Conservation (phyloP, 2,329 filamentous ascomycete genomes). For the Aspergillus pseudonomiae region DNA sequence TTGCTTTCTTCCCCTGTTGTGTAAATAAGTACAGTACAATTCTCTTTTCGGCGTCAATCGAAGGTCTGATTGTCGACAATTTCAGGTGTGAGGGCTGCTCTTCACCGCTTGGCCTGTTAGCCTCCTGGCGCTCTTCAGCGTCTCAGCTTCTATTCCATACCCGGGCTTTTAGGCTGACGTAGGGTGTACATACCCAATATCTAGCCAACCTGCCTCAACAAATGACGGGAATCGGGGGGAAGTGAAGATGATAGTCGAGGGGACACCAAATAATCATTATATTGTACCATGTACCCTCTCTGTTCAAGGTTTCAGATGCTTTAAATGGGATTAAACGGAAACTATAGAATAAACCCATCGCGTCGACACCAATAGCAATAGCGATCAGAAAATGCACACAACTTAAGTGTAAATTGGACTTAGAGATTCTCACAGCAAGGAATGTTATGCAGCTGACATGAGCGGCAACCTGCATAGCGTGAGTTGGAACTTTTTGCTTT, state of each 20-base stretch:
- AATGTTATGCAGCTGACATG: not conserved
- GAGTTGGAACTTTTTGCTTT: not conserved
- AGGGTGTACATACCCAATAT: not conserved
- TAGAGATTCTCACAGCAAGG: not conserved
- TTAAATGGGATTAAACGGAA: not conserved
- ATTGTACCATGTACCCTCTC: not conserved
- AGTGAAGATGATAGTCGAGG: not conserved
- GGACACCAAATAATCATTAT: not conserved
- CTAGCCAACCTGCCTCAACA: not conserved
- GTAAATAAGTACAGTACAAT: constrained; percentile 46
- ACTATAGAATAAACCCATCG: not conserved
- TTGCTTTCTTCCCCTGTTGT: constrained; percentile 27
- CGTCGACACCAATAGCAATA: not conserved
- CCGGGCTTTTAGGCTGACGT: not conserved
- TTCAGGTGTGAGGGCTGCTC: constrained; percentile 3
- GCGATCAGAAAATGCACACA: not conserved
- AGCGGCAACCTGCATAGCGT: not conserved
- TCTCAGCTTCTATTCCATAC: not conserved
- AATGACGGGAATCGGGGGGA: not conserved
- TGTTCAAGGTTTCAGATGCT: not conserved
- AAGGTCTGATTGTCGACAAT: constrained; percentile 27
- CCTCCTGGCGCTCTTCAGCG: not conserved
- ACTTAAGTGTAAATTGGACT: not conserved
- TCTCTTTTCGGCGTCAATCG: constrained; percentile 36
- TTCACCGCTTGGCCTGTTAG: not conserved